Evolutionary conservation across 305 asterid genomes (phyloP).

Genomic region (Galium porrigens): DNA sequence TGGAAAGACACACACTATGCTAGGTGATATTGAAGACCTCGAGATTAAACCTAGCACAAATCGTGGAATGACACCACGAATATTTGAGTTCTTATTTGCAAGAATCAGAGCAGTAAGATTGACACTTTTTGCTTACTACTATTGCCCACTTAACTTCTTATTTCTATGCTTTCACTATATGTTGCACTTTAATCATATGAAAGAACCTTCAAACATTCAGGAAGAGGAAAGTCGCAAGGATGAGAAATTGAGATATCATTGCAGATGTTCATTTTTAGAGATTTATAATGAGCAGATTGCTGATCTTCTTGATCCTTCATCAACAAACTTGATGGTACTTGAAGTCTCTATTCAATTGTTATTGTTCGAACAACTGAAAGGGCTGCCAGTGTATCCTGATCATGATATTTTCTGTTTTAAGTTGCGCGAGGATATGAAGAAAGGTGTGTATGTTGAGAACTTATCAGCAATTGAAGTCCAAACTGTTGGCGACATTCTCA

Average conservation of each 20-base stretch:
- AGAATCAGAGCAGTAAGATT: conserved; percentile 80
- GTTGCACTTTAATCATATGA: conserved; percentile 6
- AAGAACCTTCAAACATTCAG: conserved; percentile 24
- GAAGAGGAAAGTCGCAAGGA: conserved; percentile 87
- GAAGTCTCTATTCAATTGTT: conserved; percentile 1
- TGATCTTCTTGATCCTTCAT: conserved; percentile 91
- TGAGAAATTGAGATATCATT: conserved; percentile 55
- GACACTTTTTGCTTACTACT: conserved; percentile 12
- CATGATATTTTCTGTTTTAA: conserved; percentile 17
- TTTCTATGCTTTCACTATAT: conserved; percentile 13
- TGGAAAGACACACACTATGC: conserved; percentile 96
- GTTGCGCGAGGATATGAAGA: conserved; percentile 82
- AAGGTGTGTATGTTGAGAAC: conserved; percentile 88
- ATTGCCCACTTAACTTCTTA: conserved; percentile 10
- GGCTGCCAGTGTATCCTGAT: not conserved
- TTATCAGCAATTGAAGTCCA: conserved; percentile 80
- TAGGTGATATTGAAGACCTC: conserved; percentile 76
- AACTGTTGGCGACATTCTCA: conserved; percentile 78
- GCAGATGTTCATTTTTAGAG: conserved; percentile 95
- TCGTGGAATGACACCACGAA: conserved; percentile 96
- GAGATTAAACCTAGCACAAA: conserved; percentile 61
- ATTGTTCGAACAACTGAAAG: conserved; percentile 6
- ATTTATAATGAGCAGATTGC: conserved; percentile 86
- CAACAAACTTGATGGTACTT: conserved; percentile 79
- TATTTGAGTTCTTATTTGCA: conserved; percentile 90